Evolutionary conservation across 2,329 filamentous ascomycete species (phyloP).

Genomic region (Capronia epimyces): DNA sequence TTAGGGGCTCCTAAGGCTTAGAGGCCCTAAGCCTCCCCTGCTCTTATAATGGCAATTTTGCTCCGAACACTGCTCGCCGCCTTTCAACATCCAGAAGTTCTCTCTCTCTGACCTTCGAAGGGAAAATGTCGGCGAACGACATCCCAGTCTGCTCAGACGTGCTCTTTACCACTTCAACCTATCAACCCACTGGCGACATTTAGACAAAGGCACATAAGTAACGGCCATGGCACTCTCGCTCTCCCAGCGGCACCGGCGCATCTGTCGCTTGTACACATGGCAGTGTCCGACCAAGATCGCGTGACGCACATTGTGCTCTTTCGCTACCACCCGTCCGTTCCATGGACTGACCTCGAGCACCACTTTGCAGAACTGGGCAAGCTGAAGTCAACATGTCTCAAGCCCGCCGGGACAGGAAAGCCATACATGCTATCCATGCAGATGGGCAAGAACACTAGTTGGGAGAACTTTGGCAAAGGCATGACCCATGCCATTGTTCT

Average conservation of each 20-base stretch:
- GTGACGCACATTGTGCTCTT: constrained; percentile 16
- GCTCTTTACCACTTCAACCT: neutral
- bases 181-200: neutral
- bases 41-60: too few relatives aligned
- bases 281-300: neutral
- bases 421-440: constrained; percentile 55
- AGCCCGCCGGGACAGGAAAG: constrained; percentile 49
- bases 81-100: too few relatives aligned
- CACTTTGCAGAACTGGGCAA: constrained; percentile 40
- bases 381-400: constrained; percentile 54
- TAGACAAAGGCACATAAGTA: neutral
- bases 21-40: too few relatives aligned
- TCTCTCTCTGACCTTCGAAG: neutral
- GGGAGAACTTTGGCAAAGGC: constrained; percentile 37
- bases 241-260: too few relatives aligned
- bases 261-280: neutral
- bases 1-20: too few relatives aligned
- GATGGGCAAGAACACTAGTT: constrained; percentile 53
- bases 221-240: neutral
- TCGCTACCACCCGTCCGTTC: neutral
- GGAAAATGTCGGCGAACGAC: neutral
- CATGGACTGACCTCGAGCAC: constrained; percentile 10
- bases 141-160: neutral
- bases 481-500: constrained; percentile 64
- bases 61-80: too few relatives aligned